Evolutionary conservation across 2,329 filamentous ascomycete species (phyloP).

Genomic region (Epicoccum nigrum): DNA sequence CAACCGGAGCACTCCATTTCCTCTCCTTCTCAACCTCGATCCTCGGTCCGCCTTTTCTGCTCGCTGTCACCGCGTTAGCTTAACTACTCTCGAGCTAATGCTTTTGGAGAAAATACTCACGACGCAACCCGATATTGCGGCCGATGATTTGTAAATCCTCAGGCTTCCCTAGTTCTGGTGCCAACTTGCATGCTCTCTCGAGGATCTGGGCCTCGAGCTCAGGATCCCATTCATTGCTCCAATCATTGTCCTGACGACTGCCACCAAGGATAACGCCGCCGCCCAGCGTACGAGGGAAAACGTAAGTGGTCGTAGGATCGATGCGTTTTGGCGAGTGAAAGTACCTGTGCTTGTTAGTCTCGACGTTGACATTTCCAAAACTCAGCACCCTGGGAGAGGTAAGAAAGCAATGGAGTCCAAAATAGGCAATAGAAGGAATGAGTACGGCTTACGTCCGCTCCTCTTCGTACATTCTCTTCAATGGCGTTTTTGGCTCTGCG

Average conservation of each 20-base stretch:
- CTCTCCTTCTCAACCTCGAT: constrained; percentile 70
- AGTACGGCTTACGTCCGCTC: constrained; percentile 13
- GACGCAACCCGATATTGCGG: constrained; percentile 82
- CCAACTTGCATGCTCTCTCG: constrained; percentile 70
- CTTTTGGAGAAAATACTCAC: constrained; percentile 25
- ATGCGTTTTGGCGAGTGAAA: constrained; percentile 52
- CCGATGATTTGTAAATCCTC: constrained; percentile 77
- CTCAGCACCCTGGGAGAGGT: neutral
- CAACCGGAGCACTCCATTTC: constrained; percentile 59
- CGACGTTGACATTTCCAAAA: neutral
- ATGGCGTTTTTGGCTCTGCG: constrained; percentile 48
- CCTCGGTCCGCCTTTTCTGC: constrained; percentile 73
- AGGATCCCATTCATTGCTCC: constrained; percentile 78
- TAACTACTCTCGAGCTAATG: neutral
- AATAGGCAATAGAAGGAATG: constrained; percentile 3
- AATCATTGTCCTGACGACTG: constrained; percentile 78
- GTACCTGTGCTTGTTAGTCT: constrained; percentile 25
- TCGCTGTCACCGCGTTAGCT: constrained; percentile 49
- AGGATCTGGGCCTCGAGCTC: constrained; percentile 83
- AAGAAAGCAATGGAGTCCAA: constrained; percentile 8
- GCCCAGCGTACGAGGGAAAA: constrained; percentile 57
- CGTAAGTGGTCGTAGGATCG: constrained; percentile 52
- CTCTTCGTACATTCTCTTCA: constrained; percentile 48
- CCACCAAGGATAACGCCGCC: constrained; percentile 87
- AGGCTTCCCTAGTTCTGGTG: constrained; percentile 70